Evolutionary conservation across 805 yeast genomes (phyloP), one percentile per base, ranked within the genome.

Genomic region (Kluyveromyces dobzhanskii): DNA sequence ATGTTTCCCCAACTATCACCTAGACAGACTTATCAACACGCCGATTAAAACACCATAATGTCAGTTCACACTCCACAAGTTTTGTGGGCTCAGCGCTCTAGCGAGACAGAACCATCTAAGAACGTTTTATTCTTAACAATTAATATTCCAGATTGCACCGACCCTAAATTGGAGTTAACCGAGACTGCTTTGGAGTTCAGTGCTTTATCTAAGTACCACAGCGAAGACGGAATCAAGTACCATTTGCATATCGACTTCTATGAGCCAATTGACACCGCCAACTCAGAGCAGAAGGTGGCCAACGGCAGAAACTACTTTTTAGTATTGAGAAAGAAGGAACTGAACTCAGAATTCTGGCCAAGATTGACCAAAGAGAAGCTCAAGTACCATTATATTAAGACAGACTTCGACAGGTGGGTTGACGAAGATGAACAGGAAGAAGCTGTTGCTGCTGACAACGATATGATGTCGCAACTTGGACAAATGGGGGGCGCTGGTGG

Each of bases 371-470:
- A 87, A 65, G 88, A 83, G 53, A 85, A 87, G 68, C 70, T 74
- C 55, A 86, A 80, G 59, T 75, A 72, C 45, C 85, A 79, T 48
- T 85, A 75, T 64, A 75, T 90, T 59, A 84, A 85, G 70, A 90
- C 98, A 11, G 97, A 90, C 58, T 90, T 90, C 57, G 95, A 88
- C 67, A 85, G 80, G 63, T 90, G 98, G 98, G 95, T 85, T 30
- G 98, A 90, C 58, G 97, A 90, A 68, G 98, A 90, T 58, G 98
- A 90, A 65, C 98, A 90, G 65, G 87, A 85, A 30, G 88, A 78
- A 42, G 68, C 62, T 19, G 58, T 48, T 31, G 53, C 44, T 6
- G 50, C 45, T 18, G 53, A 51, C 23, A 68, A 61, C 31, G 66
- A 60, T 13, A 39, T 69, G 61, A 42, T 49, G 53, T 53, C 56